phyloP scores from a whole-genome alignment of 2,329 filamentous ascomycete genomes.

The Aureobasidium leucospermi region DNA sequence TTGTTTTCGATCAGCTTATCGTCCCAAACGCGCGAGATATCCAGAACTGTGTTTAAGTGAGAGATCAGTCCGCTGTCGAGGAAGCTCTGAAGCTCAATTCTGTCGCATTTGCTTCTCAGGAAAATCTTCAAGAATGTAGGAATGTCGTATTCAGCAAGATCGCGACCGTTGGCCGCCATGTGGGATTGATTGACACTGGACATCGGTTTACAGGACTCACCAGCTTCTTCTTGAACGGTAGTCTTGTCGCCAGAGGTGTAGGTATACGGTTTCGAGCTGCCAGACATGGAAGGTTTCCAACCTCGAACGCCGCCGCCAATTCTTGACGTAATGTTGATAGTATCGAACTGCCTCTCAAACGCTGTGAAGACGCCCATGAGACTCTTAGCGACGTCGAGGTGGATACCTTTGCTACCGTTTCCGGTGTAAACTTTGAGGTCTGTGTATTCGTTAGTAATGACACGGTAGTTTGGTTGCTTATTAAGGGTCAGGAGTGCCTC shows the following conservation, averaged over 20 bases:
- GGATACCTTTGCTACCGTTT: neutral
- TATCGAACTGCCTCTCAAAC: conserved; percentile 9
- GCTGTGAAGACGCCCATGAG: conserved; percentile 3
- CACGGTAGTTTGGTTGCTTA: neutral
- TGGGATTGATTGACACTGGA: neutral
- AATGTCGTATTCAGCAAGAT: neutral
- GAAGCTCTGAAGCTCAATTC: neutral
- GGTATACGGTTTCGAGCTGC: neutral
- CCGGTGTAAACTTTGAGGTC: neutral
- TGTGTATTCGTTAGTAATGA: conserved; percentile 1
- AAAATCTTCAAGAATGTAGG: neutral
- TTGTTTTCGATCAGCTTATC: neutral
- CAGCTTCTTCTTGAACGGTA: neutral
- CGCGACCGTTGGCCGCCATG: neutral
- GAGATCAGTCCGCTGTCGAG: neutral
- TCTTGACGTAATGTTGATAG: neutral
- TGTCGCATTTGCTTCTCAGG: neutral
- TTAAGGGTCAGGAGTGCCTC: neutral
- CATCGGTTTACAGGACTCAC: neutral
- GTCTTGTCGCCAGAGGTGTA: neutral
- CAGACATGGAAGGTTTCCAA: neutral
- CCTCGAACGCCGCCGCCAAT: neutral
- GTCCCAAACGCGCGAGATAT: neutral
- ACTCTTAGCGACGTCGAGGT: neutral
- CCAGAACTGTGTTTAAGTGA: neutral